Conservation (phyloP, 352 stramenopile species). For the Plasmopara halstedii region DNA sequence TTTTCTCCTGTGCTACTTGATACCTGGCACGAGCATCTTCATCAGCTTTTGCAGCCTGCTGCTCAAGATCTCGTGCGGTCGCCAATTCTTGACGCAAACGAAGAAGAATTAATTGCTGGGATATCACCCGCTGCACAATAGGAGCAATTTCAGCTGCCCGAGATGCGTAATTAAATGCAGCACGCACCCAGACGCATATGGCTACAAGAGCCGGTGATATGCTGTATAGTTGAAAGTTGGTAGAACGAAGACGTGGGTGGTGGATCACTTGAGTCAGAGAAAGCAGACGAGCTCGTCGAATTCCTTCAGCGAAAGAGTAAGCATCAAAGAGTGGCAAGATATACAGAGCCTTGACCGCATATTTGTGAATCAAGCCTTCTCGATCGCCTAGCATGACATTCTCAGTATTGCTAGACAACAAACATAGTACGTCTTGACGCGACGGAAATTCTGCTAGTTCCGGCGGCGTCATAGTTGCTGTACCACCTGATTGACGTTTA, state of each 20-base stretch:
- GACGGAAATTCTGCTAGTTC: conserved; percentile 32
- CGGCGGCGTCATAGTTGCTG: conserved; percentile 7
- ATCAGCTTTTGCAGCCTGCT: conserved; percentile 8
- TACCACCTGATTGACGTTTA: conserved; percentile 14
- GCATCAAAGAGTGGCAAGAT: conserved; percentile 71
- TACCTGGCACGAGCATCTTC: conserved; percentile 13
- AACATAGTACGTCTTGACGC: conserved; percentile 48
- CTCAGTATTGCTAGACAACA: conserved; percentile 72
- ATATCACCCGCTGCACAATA: conserved; percentile 43
- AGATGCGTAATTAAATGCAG: conserved; percentile 62
- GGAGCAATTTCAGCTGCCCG: conserved; percentile 60
- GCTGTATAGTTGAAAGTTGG: conserved; percentile 52
- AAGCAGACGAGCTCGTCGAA: conserved; percentile 48
- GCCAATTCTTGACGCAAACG: conserved; percentile 31
- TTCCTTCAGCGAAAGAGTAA: conserved; percentile 70
- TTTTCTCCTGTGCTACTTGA: conserved; percentile 12
- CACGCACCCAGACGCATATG: conserved; percentile 63
- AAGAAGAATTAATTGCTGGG: conserved; percentile 51
- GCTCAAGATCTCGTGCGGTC: conserved; percentile 4
- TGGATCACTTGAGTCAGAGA: conserved; percentile 64
- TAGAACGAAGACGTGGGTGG: conserved; percentile 54
- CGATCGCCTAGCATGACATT: conserved; percentile 75
- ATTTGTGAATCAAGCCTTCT: conserved; percentile 72
- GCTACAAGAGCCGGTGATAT: conserved; percentile 57
- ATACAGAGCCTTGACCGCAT: conserved; percentile 72